Evolutionary conservation across 192 early-diverging fungal species (phyloP), one percentile per base, ranked within the genome.

Genomic region (Umbelopsis isabellina): DNA sequence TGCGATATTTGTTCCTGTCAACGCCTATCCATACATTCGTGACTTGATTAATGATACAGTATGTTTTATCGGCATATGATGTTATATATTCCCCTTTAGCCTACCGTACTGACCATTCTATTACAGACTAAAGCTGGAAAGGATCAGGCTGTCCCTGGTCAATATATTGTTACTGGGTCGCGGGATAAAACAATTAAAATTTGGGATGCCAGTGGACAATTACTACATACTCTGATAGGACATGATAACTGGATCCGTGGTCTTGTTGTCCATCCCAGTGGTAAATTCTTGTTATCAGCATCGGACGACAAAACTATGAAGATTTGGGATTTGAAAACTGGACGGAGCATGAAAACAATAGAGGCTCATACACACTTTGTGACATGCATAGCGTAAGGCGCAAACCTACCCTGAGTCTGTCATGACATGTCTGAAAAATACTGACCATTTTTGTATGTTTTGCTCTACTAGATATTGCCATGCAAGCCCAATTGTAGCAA

Each of bases 221-320:
- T 89, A 45, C 77, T 97, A 27, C 84, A 87, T 55, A 93, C 91
- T 1, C 82, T 97, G 80, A 92, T 85, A 30, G 95, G 95, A 12
- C 95, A 97, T 72, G 95, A 97, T 53, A 95, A 95, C 74, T 97
- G 95, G 95, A 87, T 97, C 12, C 90, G 96, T 46, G 92, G 90
- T 45, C 76, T 98, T 47, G 86, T 87, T 1, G 89, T 96, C 72
- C 92, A 95, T 55, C 91, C 96, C 0, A 89, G 84, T 49, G 95
- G 93, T 44, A 94, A 93, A 69, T 91, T 83, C 68, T 75, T 98
- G 3, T 70, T 97, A 10, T 90, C 89, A 33, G 92, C 90, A 1
- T 91, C 92, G 0, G 97, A 98, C 72, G 97, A 98, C 79, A 97
- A 95, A 73, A 90, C 94, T 0, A 82, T 98, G 67, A 86, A 91